Evolutionary conservation across 345 rosid species (phyloP), one percentile per base, ranked within the genome.

Genomic region (Pistacia atlantica): DNA sequence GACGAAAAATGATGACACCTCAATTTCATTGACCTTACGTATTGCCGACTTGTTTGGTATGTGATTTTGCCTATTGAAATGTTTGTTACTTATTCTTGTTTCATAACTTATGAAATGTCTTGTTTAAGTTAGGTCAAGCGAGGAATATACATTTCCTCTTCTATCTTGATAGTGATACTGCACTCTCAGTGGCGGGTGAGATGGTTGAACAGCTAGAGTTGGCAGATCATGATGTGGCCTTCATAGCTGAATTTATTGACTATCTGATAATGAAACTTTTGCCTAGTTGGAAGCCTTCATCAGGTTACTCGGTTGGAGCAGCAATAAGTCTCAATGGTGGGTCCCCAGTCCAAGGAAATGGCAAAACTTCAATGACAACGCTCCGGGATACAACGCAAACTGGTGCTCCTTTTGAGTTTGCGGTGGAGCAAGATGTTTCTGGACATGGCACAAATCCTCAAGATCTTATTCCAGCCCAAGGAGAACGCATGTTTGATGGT

Each of bases 181-280:
- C 93, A 54, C 72, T 80, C 33, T 86, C 90, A 1, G 89, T 92
- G 54, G 92, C 93, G 7, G 82, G 81, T 25, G 98, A 94, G 83
- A 92, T 94, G 97, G 97, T 86, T 66, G 95, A 91, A 78, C 92
- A 89, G 75, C 84, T 92, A 74, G 92, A 86, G 77, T 84, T 94
- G 75, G 79, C 88, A 52, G 82, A 83, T 62, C 90, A 91, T 80
- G 95, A 95, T 77, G 93, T 90, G 71, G 79, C 78, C 72, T 85
- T 91, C 78, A 90, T 93, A 77, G 90, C 93, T 66, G 90, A 88
- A 82, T 79, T 93, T 78, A 93, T 88, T 25, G 92, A 89, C 80
- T 84, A 79, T 70, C 79, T 92, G 85, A 88, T 92, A 75, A 71
- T 69, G 82, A 87, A 84, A 76, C 85, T 92, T 35, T 69, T 80